These are phyloP conservation scores for Dacryopinax primogenitus DNA, from an alignment of 768 basidiomycete species.

Conservation along the genomic window DNA sequence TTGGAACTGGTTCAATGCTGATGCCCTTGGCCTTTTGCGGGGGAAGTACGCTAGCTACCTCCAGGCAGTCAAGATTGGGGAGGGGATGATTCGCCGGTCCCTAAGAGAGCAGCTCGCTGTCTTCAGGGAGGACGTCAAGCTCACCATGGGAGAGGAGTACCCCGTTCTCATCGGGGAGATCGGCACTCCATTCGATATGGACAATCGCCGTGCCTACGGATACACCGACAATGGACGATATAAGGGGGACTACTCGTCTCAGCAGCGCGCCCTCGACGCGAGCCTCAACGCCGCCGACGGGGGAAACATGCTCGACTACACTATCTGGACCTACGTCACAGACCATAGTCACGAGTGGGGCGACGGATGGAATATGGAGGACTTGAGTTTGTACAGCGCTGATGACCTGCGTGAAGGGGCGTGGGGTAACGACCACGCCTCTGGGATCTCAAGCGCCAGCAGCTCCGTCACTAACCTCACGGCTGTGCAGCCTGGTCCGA, in stretches of 20 bases:
- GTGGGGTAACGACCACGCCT: constrained; percentile 31
- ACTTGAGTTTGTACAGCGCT: constrained; percentile 73
- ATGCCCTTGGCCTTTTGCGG: constrained; percentile 81
- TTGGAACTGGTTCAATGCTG: constrained; percentile 92
- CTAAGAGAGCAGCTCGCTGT: constrained; percentile 72
- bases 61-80: constrained; percentile 71
- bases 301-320: constrained; percentile 29
- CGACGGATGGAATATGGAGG: constrained; percentile 95
- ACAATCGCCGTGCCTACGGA: constrained; percentile 71
- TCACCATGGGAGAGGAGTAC: constrained; percentile 42
- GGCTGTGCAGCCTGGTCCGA: not conserved
- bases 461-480: not conserved
- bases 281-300: constrained; percentile 32
- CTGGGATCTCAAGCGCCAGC: not conserved
- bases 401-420: constrained; percentile 43
- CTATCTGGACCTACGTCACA: constrained; percentile 31
- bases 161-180: constrained; percentile 95
- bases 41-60: constrained; percentile 60
- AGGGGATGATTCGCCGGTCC: constrained; percentile 62
- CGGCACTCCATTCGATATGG: constrained; percentile 91
- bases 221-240: constrained; percentile 49
- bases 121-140: constrained; percentile 57
- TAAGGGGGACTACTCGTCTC: constrained; percentile 18
- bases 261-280: constrained; percentile 28
- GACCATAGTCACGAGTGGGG: constrained; percentile 81